Base-by-base conservation (phyloP, 2,329 filamentous ascomycete genomes). In the Paraphoma chrysanthemicola region DNA sequence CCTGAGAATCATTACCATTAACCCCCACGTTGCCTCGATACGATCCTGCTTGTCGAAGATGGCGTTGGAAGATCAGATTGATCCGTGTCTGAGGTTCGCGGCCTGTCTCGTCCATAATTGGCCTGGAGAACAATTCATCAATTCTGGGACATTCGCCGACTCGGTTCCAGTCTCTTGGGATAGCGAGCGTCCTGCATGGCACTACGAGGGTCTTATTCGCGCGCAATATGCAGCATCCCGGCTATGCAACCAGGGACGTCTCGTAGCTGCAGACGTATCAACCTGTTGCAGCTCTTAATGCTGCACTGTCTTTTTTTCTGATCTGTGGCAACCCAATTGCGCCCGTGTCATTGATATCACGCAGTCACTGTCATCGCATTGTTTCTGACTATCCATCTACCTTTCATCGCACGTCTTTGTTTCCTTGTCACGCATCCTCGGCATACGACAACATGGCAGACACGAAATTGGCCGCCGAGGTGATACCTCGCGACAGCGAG, bases 401-500 rank as follows among this genome's bases (percentile, higher is more conserved):
- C 33, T 36, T 36, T 36, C 33, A 36, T 36, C 33, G 10, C 33
- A 36, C 9, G 14, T 14, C 33, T 36, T 14, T 36, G 33, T 36
- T 36, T 23, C 23, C 33, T 36, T 14, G 10, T 10, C 33, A 3
- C 33, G 33, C 33, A 36, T 10, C 33, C 10, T 36, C 7, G 3
- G 33, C 33, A 36, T 10, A 14, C 33, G 6, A 23, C 42, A 44
- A 23, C 30, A 57, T 57, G 54, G 29, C 54, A 11, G 42, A 46
- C 39, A 23, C 50, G 47, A 57, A 56, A 30, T 38, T 51, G 36
- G 38, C 55, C 18, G 52, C 44, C 39, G 31, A 41, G 6, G 33
- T 56, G 3, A 45, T 44, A 18, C 50, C 44, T 44, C 43, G 51
- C 45, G 56, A 63, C 33, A 53, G 43, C 39, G 58, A 63, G 33